Conservation (phyloP, 306 rosid genomes). For the Aeschynomene evenia region DNA sequence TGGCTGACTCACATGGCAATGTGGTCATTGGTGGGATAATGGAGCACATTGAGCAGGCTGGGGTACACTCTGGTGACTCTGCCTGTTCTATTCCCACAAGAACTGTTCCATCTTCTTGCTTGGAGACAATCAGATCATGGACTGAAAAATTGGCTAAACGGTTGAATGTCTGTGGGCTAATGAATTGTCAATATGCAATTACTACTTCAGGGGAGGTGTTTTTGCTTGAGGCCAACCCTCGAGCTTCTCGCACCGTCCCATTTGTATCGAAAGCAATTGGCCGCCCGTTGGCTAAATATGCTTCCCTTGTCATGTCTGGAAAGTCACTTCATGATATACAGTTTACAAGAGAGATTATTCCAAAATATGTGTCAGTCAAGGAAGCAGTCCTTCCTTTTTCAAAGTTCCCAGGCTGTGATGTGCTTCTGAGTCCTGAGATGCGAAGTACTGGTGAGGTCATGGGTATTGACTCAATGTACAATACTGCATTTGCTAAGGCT, state of each 20-base stretch:
- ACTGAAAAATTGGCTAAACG: constrained; percentile 78
- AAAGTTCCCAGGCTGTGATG: constrained; percentile 90
- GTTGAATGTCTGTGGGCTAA: constrained; percentile 84
- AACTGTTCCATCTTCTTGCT: constrained; percentile 70
- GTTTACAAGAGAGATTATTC: constrained; percentile 85
- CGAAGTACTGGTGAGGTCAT: constrained; percentile 99
- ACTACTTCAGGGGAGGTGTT: constrained; percentile 68
- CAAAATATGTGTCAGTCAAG: constrained; percentile 81
- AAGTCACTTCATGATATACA: constrained; percentile 71
- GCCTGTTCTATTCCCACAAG: constrained; percentile 91
- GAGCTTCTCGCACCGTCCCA: constrained; percentile 93
- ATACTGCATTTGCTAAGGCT: constrained; percentile 94
- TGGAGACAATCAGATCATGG: constrained; percentile 82
- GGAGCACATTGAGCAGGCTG: constrained; percentile 99
- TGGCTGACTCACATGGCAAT: constrained; percentile 90
- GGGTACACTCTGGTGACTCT: constrained; percentile 97
- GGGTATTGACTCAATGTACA: constrained; percentile 80
- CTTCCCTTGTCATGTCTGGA: constrained; percentile 97
- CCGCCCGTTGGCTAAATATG: constrained; percentile 95
- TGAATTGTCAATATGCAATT: constrained; percentile 98
- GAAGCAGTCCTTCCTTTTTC: constrained; percentile 98
- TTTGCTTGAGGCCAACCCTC: constrained; percentile 96
- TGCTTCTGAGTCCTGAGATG: constrained; percentile 97
- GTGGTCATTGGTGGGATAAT: constrained; percentile 98
- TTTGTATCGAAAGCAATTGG: constrained; percentile 97